Base-by-base conservation (phyloP, 495 filamentous ascomycete species). In the Trypethelium eluteriae region DNA sequence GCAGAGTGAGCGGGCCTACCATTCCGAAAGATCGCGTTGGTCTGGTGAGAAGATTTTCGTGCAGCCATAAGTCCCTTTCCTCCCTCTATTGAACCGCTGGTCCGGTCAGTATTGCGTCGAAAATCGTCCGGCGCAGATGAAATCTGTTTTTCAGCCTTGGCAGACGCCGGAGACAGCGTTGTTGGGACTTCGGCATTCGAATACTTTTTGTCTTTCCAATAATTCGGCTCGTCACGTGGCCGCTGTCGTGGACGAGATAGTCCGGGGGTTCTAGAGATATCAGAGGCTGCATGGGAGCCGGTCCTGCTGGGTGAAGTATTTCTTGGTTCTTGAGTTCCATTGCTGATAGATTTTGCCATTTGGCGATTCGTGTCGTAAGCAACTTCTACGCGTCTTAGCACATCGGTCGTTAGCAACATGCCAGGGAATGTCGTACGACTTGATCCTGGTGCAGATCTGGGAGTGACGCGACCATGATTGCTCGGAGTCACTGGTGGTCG, bases 1-100 rank as follows among this genome's bases (percentile, higher is more conserved):
- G 53, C 53, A 59, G 53, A 11, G 14, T 34, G 32, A 59, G 53
- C 53, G 10, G 32, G 53, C 53, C 14, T 59, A 7, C 3, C 32
- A 6, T 7, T 6, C 6, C 53, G 3, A 9, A 59, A 35, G 7
- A 6, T 6, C 7, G 11, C 32, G 36, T 6, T 18, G 32, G 34
- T 59, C 18, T 59, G 53, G 9, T 59, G 53, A 59, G 53, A 34
- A 10, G 53, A 59, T 32, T 59, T 59, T 59, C 53, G 53, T 9
- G 53, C 53, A 34, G 32, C 18, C 53, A 59, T 59, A 3, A 36
- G 14, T 34, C 7, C 14, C 53, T 32, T 36, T 59, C 36, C 6
- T 10, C 32, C 53, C 3, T 59, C 32, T 4, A 7, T 10, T 10
- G 53, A 7, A 35, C 7, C 32, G 7, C 14, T 59, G 53, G 25